Percentiles rank a stretch among this genome's conserved stretches.
These are phyloP conservation scores for Metarhizium album DNA, from an alignment of 2,329 filamentous ascomycete genomes.

Conservation along the genomic window DNA sequence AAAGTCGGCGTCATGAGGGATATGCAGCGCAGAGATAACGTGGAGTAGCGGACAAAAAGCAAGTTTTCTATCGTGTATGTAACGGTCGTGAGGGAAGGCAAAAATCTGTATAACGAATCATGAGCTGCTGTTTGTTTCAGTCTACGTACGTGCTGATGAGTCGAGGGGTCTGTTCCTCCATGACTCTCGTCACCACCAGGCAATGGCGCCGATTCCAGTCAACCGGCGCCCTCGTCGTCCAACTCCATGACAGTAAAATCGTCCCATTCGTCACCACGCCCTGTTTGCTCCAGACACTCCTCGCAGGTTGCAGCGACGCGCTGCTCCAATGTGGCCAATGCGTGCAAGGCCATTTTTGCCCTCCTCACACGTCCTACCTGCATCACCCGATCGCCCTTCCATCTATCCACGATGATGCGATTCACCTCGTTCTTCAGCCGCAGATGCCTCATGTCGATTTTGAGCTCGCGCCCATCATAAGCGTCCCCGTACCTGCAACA, in stretches of 20 bases:
- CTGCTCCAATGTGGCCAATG: slow-evolving; percentile 3
- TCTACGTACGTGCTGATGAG: not conserved
- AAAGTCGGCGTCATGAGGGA: not conserved
- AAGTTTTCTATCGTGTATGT: too few relatives aligned
- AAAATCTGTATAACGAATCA: not conserved
- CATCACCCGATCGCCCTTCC: slow-evolving; percentile 12
- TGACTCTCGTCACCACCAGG: too few relatives aligned
- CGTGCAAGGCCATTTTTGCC: not conserved
- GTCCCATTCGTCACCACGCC: not conserved
- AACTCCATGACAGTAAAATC: not conserved
- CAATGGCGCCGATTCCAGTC: too few relatives aligned
- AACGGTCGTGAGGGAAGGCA: too few relatives aligned
- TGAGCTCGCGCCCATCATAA: slow-evolving; percentile 5
- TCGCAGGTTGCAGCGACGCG: slow-evolving; percentile 7
- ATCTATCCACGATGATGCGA: slow-evolving; percentile 5
- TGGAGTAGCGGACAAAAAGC: not conserved
- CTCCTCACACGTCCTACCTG: not conserved
- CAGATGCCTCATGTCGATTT: slow-evolving; percentile 10
- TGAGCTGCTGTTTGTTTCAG: not conserved
- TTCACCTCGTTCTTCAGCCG: not conserved
- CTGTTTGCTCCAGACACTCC: not conserved
- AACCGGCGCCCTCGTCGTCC: not conserved
- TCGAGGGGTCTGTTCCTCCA: not conserved
- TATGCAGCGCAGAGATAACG: not conserved
- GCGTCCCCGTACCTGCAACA: slow-evolving; percentile 1